Evolutionary conservation across 257 asterid species (phyloP).

Genomic region (Scutellaria barbata): DNA sequence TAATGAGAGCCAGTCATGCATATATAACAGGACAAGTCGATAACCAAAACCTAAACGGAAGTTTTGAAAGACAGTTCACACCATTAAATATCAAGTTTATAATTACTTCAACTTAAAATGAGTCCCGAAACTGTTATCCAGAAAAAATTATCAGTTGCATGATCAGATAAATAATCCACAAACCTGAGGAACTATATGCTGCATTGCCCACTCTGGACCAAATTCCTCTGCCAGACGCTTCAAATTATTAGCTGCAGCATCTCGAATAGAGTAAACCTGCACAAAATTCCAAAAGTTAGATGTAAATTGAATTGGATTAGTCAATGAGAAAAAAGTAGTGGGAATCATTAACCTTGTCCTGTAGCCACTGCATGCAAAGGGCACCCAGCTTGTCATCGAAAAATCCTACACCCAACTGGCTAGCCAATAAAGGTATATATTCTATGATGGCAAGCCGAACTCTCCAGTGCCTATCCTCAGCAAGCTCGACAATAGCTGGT

Average conservation of each 20-base stretch:
- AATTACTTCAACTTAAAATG: background rate
- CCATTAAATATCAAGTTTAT: background rate
- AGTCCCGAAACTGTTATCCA: background rate
- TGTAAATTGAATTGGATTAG: background rate
- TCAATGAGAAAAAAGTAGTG: background rate
- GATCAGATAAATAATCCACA: conserved; percentile 28
- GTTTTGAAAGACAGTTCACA: background rate
- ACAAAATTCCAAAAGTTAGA: conserved; percentile 15
- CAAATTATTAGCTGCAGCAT: conserved; percentile 83
- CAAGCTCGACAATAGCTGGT: conserved; percentile 79
- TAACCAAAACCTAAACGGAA: conserved; percentile 53
- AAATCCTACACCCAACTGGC: conserved; percentile 72
- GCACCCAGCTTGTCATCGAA: conserved; percentile 80
- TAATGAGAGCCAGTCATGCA: conserved; percentile 52
- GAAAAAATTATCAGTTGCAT: background rate
- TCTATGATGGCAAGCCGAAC: conserved; percentile 75
- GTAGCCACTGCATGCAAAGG: conserved; percentile 81
- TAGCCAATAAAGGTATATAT: conserved; percentile 63
- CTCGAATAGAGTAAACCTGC: conserved; percentile 84
- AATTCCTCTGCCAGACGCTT: conserved; percentile 87
- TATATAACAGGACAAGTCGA: conserved; percentile 46
- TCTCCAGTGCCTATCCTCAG: conserved; percentile 80
- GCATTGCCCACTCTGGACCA: conserved; percentile 97
- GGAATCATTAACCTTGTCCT: conserved; percentile 59
- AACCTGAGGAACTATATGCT: conserved; percentile 91